Evolutionary conservation across 495 filamentous ascomycete species (phyloP).

Genomic region (Trichocladium uniseriatum): DNA sequence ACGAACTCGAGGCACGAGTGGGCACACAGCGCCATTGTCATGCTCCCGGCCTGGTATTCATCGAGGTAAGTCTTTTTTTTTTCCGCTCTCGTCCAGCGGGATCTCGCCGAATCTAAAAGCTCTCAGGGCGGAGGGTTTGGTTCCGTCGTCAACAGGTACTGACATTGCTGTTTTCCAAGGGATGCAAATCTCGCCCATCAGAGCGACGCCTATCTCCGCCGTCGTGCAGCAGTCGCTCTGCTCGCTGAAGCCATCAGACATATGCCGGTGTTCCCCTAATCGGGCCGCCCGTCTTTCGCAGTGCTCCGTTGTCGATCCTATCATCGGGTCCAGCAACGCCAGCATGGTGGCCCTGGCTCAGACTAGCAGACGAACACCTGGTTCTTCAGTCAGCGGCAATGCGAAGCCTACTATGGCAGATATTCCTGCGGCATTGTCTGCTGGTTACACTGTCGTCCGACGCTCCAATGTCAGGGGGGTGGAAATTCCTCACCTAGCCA

Average conservation of each 20-base stretch:
- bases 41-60: not conserved
- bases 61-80: not conserved
- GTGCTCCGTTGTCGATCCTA: not conserved
- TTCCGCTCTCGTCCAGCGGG: not conserved
- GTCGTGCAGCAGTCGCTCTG: not conserved
- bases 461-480: too few species aligned
- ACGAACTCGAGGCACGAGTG: not conserved
- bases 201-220: not conserved
- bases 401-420: too few species aligned
- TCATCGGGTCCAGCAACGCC: not conserved
- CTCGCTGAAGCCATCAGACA: not conserved
- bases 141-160: conserved; percentile 4
- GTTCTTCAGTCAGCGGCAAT: not conserved
- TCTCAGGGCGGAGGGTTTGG: conserved; percentile 1
- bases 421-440: too few species aligned
- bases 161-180: not conserved
- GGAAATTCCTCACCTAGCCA: too few species aligned
- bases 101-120: not conserved
- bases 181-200: not conserved
- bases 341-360: not conserved
- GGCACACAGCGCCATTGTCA: not conserved
- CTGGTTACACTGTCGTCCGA: too few species aligned
- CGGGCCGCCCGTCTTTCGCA: too few species aligned
- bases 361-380: not conserved
- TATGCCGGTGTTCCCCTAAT: too few species aligned